Conservation (phyloP, 371 early-diverging fungal species). For the Nematocida ausubeli region DNA sequence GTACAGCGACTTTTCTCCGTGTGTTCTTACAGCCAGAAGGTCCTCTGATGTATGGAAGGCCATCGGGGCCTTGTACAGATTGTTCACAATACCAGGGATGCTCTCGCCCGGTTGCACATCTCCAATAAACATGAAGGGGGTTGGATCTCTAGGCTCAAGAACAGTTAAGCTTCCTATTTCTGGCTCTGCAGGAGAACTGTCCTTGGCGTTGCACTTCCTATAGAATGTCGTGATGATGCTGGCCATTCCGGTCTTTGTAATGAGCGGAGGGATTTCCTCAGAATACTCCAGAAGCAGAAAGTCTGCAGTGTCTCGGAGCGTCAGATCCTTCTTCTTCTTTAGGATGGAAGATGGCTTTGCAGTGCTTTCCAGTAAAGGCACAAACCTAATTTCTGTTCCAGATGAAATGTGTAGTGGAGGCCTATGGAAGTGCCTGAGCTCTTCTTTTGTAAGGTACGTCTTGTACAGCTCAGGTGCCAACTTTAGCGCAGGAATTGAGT, state of each 20-base stretch:
- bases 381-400: conserved; percentile 26
- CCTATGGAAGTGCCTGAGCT: conserved; percentile 85
- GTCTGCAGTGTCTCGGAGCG: conserved; percentile 77
- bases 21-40: conserved; percentile 69
- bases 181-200: conserved; percentile 53
- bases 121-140: conserved; percentile 80
- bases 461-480: conserved; percentile 82
- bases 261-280: conserved; percentile 89
- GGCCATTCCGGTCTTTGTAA: conserved; percentile 93
- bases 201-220: conserved; percentile 72
- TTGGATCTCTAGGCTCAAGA: conserved; percentile 84
- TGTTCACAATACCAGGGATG: conserved; percentile 81
- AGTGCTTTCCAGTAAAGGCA: not conserved
- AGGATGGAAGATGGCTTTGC: conserved; percentile 71
- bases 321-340: conserved; percentile 78
- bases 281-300: conserved; percentile 88
- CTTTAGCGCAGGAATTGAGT: conserved; percentile 82
- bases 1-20: conserved; percentile 62
- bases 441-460: conserved; percentile 76
- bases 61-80: conserved; percentile 87
- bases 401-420: conserved; percentile 73
- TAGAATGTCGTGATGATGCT: conserved; percentile 88
- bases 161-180: conserved; percentile 68
- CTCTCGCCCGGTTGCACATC: conserved; percentile 84
- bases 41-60: conserved; percentile 74